Percentiles rank a stretch among this genome's conserved stretches.
phyloP scores from a whole-genome alignment of 495 filamentous ascomycete species.

The Podospora conica region DNA sequence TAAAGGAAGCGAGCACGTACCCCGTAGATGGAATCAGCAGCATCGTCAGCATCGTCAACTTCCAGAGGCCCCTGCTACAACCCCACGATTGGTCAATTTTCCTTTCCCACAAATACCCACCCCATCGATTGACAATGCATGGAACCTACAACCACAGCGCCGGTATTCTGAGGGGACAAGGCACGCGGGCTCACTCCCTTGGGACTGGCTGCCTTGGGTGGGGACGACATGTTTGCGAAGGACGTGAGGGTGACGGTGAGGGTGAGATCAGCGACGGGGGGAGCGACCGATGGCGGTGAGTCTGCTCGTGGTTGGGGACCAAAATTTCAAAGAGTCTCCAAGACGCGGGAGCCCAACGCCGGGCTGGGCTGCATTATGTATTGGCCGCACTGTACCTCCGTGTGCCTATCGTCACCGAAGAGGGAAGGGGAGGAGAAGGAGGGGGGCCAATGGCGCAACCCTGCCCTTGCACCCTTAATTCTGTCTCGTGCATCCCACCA shows the following conservation, averaged over 20 bases:
- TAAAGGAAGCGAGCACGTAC: too few species aligned
- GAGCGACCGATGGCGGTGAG: not conserved
- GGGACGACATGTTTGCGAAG: not conserved
- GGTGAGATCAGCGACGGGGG: not conserved
- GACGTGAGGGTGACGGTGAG: not conserved
- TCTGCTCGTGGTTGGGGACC: not conserved
- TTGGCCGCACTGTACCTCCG: not conserved
- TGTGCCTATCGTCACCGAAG: not conserved
- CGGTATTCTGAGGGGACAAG: not conserved
- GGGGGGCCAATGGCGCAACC: not conserved
- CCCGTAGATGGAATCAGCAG: not conserved
- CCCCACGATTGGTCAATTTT: not conserved
- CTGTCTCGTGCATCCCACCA: not conserved
- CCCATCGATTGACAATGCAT: too few species aligned
- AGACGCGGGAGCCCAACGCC: not conserved
- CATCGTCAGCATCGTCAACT: not conserved
- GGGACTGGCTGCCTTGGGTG: not conserved
- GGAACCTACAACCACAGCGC: not conserved
- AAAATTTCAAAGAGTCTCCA: not conserved
- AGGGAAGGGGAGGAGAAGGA: not conserved
- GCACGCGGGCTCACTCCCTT: not conserved
- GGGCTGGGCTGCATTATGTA: not conserved
- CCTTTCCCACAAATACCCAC: not conserved
- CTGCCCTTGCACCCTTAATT: not conserved
- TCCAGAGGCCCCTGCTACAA: not conserved